A percentile compares a stretch with the other conserved stretches of the same genome.
These are phyloP conservation scores for Tuber umbilicatum DNA, from an alignment of 495 filamentous ascomycete genomes.

Conservation along the genomic window DNA sequence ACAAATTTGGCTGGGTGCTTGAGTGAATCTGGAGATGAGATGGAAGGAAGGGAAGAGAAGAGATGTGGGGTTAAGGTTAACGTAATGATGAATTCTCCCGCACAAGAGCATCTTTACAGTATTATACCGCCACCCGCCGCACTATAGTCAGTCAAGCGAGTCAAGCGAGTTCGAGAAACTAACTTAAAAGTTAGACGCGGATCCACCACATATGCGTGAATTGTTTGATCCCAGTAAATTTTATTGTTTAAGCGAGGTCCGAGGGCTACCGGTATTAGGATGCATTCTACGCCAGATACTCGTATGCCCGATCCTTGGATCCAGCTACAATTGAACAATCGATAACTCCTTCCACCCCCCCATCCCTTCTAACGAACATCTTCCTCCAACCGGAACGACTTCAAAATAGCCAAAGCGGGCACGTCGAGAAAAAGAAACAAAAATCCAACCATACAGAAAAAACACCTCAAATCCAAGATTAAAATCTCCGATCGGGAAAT, in stretches of 20 bases:
- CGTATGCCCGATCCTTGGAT: not conserved
- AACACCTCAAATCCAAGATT: not conserved
- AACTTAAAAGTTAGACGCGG: not conserved
- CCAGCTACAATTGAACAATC: not conserved
- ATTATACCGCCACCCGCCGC: not conserved
- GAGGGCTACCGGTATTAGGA: not conserved
- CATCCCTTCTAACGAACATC: not conserved
- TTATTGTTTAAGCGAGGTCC: not conserved
- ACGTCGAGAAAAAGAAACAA: not conserved
- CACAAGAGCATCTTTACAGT: not conserved
- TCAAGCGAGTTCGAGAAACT: not conserved
- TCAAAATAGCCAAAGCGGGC: not conserved
- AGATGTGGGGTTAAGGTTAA: not conserved
- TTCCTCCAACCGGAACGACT: not conserved
- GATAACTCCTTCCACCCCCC: not conserved
- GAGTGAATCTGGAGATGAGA: not conserved
- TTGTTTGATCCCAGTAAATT: no score
- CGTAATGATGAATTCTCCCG: not conserved
- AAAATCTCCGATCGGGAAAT: constrained; percentile 2
- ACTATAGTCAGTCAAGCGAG: not conserved
- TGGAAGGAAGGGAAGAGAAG: not conserved
- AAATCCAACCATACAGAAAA: not conserved
- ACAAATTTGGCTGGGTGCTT: not conserved
- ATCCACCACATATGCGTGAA: not conserved
- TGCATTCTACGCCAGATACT: not conserved